Conservation (phyloP, 1,284 basidiomycete genomes). For the Quambalaria eucalypti region DNA sequence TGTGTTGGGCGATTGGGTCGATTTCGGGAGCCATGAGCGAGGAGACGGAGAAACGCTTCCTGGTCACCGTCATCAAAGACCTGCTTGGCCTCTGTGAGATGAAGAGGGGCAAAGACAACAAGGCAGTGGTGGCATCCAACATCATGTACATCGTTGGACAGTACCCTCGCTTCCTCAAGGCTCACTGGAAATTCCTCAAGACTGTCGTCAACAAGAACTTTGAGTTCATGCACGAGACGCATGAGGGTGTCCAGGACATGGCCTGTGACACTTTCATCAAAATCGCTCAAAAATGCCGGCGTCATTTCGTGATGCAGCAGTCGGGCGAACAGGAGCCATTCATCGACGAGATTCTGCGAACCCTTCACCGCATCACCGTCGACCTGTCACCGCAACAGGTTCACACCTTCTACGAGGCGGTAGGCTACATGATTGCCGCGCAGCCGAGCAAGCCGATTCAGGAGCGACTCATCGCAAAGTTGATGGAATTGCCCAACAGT, state of each 20-base stretch:
- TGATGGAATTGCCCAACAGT: slow-evolving; percentile 96
- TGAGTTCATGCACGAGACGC: slow-evolving; percentile 99
- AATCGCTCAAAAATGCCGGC: slow-evolving; percentile 95
- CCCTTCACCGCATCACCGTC: slow-evolving; percentile 85
- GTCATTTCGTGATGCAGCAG: slow-evolving; percentile 98
- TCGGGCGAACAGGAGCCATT: slow-evolving; percentile 95
- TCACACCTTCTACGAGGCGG: slow-evolving; percentile 62
- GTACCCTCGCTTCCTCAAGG: slow-evolving; percentile 98
- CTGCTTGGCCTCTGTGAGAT: slow-evolving; percentile 91
- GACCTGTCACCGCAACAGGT: slow-evolving; percentile 88
- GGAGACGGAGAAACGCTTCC: slow-evolving; percentile 93
- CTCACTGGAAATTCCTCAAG: slow-evolving; percentile 99
- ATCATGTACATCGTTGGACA: slow-evolving; percentile 99
- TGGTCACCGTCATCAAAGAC: slow-evolving; percentile 99
- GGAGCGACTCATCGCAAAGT: slow-evolving; percentile 83
- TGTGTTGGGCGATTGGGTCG: slow-evolving; percentile 99
- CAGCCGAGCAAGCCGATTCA: slow-evolving; percentile 96
- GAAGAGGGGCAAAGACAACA: slow-evolving; percentile 99
- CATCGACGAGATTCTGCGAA: slow-evolving; percentile 90
- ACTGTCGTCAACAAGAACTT: slow-evolving; percentile 99
- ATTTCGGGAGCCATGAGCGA: slow-evolving; percentile 98
- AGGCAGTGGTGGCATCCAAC: slow-evolving; percentile 96
- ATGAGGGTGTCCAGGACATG: slow-evolving; percentile 99
- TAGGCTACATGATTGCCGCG: slow-evolving; percentile 98
- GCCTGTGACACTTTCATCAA: slow-evolving; percentile 99